These are phyloP conservation scores for Dichotomopilus funicola DNA, from an alignment of 2,329 filamentous ascomycete species.

Conservation along the genomic window DNA sequence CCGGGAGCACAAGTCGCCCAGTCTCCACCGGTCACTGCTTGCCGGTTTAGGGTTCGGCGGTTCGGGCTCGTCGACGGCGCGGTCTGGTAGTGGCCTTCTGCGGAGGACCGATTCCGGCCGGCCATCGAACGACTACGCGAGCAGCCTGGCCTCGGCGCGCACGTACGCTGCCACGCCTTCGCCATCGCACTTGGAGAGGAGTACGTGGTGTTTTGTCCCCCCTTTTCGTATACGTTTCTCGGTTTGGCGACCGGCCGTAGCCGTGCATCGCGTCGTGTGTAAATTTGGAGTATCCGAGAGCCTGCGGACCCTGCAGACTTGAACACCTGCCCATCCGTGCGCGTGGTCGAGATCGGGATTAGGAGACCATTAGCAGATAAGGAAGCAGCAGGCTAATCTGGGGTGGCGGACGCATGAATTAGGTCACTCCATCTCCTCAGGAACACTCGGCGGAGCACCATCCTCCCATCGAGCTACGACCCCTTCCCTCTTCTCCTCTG, in stretches of 20 bases:
- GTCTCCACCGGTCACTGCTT: slow-evolving; percentile 32
- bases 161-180: slow-evolving; percentile 16
- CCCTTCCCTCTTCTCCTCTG: slow-evolving; percentile 30
- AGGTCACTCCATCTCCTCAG: slow-evolving; percentile 36
- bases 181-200: slow-evolving; percentile 30
- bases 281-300: too few species aligned
- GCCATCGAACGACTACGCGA: slow-evolving; percentile 21
- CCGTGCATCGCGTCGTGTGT: neutral
- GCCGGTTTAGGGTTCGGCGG: slow-evolving; percentile 33
- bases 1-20: slow-evolving; percentile 29
- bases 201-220: slow-evolving; percentile 23
- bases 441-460: slow-evolving; percentile 33
- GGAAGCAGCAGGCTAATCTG: slow-evolving; percentile 14
- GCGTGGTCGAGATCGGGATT: too few species aligned
- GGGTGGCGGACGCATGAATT: neutral
- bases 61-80: slow-evolving; percentile 20
- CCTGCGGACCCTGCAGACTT: neutral
- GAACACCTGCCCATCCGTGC: neutral
- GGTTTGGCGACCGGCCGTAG: neutral
- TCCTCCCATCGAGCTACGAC: slow-evolving; percentile 35
- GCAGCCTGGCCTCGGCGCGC: slow-evolving; percentile 22
- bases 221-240: too few species aligned
- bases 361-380: neutral
- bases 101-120: slow-evolving; percentile 26
- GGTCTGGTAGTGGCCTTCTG: slow-evolving; percentile 22